Conservation (phyloP, 495 filamentous ascomycete species). For the Penicillium canescens region DNA sequence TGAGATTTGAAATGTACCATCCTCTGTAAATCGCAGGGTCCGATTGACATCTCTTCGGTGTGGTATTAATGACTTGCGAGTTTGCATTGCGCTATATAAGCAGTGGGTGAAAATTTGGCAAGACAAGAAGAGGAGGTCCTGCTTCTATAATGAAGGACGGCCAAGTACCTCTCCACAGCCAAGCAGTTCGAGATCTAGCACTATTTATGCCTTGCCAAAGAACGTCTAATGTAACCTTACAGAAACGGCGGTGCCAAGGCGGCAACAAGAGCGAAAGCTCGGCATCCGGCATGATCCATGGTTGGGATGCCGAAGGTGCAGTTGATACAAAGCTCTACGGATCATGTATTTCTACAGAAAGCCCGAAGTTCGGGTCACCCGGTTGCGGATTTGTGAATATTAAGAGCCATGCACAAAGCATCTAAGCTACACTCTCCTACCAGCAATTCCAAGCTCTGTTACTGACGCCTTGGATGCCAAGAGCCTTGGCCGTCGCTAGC, state of each 20-base stretch:
- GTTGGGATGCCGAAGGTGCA: not conserved
- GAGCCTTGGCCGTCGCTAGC: too few relatives aligned
- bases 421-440: too few relatives aligned
- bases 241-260: not conserved
- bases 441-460: too few relatives aligned
- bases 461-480: too few relatives aligned
- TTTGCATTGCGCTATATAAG: not conserved
- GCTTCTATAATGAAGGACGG: not conserved
- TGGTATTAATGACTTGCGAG: not conserved
- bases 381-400: too few relatives aligned
- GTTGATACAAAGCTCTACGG: not conserved
- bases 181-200: too few relatives aligned
- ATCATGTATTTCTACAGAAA: too few relatives aligned
- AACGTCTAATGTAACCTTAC: slow-evolving; percentile 2
- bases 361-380: too few relatives aligned
- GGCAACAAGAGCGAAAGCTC: not conserved
- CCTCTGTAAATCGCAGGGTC: slow-evolving; percentile 20
- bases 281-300: not conserved
- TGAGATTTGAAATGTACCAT: slow-evolving; percentile 49
- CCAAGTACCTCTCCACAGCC: not conserved
- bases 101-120: not conserved
- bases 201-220: not conserved
- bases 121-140: not conserved
- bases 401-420: too few relatives aligned
- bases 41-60: not conserved